Percentiles rank a stretch among this genome's conserved stretches.
Evolutionary conservation across 495 filamentous ascomycete genomes (phyloP).

Genomic region (Thermochaetoides thermophila): DNA sequence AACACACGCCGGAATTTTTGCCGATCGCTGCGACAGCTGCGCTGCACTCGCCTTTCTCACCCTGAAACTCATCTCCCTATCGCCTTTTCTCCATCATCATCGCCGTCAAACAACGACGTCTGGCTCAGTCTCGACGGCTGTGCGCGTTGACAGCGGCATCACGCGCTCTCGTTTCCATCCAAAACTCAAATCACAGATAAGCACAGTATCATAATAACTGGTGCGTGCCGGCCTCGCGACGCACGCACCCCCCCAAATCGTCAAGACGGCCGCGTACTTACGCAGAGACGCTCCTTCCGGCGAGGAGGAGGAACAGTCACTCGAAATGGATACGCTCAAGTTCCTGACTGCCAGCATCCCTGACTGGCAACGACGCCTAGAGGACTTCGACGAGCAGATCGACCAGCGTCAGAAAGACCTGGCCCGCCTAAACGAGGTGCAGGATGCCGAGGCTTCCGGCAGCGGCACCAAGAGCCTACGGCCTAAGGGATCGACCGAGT

Average conservation of each 20-base stretch:
- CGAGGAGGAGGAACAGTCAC: constrained; percentile 18
- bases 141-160: too few relatives aligned
- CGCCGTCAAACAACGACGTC: too few relatives aligned
- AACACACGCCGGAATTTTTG: too few relatives aligned
- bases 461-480: too few relatives aligned
- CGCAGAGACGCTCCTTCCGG: constrained; percentile 4
- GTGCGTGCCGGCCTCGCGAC: constrained; percentile 17
- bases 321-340: constrained; percentile 47
- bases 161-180: too few relatives aligned
- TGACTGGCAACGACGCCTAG: constrained; percentile 50
- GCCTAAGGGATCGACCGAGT: constrained; percentile 50
- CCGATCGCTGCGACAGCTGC: too few relatives aligned
- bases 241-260: constrained; percentile 9
- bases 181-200: too few relatives aligned
- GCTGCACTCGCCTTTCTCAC: too few relatives aligned
- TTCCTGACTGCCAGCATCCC: constrained; percentile 50
- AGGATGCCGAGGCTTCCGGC: too few relatives aligned
- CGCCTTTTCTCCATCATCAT: too few relatives aligned
- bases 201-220: constrained; percentile 1
- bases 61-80: too few relatives aligned
- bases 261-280: constrained; percentile 15
- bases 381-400: constrained; percentile 54
- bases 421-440: constrained; percentile 30
- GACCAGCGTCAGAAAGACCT: constrained; percentile 56
- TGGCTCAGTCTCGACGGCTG: too few relatives aligned